Conservation (phyloP, 2,329 filamentous ascomycete genomes). For the Trichoderma guizhouense region DNA sequence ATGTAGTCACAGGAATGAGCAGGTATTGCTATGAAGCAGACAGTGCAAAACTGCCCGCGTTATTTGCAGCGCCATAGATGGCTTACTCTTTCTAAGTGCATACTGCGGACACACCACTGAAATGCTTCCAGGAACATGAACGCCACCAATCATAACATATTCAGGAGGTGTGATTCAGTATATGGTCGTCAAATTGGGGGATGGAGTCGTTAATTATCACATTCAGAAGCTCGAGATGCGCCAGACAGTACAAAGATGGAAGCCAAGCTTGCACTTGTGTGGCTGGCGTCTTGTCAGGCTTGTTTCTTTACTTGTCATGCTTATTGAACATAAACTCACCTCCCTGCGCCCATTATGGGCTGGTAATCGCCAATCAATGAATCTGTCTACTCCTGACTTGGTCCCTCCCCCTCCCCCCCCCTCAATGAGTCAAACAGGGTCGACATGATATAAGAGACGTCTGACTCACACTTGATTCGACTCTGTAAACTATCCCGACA, state of each 20-base stretch:
- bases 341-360: neutral
- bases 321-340: neutral
- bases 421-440: neutral
- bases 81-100: neutral
- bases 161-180: conserved; percentile 20
- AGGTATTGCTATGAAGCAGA: conserved; percentile 34
- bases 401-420: neutral
- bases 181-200: conserved; percentile 21
- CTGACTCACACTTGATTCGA: neutral
- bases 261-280: conserved; percentile 35
- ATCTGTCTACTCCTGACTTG: neutral
- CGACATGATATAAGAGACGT: neutral
- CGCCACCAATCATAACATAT: conserved; percentile 20
- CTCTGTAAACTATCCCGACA: neutral
- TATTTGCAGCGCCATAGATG: neutral
- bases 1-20: neutral
- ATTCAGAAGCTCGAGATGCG: conserved; percentile 23
- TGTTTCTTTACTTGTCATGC: neutral
- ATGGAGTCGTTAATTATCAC: conserved; percentile 24
- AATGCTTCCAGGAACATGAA: conserved; percentile 20
- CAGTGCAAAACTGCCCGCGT: neutral
- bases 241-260: conserved; percentile 32
- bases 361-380: neutral
- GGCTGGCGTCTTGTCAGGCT: neutral
- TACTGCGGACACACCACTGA: conserved; percentile 22